These are phyloP conservation scores for Bacidia rubella DNA, from an alignment of 495 filamentous ascomycete genomes.

Conservation along the genomic window DNA sequence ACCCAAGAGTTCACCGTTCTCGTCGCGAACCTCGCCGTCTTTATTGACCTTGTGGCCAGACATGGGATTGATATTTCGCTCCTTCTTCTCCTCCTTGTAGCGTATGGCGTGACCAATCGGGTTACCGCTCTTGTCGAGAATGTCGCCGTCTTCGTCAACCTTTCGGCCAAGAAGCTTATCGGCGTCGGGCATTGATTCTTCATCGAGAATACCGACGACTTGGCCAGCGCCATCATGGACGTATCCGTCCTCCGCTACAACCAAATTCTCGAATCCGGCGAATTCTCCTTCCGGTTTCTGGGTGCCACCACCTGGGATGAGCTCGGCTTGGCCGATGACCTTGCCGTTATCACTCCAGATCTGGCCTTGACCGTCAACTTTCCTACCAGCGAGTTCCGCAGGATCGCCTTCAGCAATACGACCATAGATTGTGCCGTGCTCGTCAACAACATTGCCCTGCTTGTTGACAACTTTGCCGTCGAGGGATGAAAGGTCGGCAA, in stretches of 20 bases:
- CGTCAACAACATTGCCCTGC: constrained; percentile 68
- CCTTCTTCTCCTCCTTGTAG: constrained; percentile 65
- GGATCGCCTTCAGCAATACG: constrained; percentile 62
- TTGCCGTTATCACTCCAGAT: constrained; percentile 72
- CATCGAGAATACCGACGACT: constrained; percentile 59
- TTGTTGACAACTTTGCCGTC: constrained; percentile 83
- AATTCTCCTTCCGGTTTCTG: constrained; percentile 66
- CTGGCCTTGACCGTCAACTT: constrained; percentile 69
- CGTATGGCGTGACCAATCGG: constrained; percentile 67
- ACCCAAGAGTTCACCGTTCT: constrained; percentile 68
- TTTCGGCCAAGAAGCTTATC: constrained; percentile 57
- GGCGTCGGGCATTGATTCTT: constrained; percentile 43
- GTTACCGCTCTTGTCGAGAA: constrained; percentile 73
- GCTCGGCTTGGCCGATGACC: constrained; percentile 62
- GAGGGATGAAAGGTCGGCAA: constrained; percentile 51
- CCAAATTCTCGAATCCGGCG: constrained; percentile 57
- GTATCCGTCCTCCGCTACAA: constrained; percentile 65
- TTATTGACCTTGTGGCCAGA: constrained; percentile 64
- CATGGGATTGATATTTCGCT: constrained; percentile 54
- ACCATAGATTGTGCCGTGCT: constrained; percentile 57
- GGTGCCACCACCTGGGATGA: constrained; percentile 60
- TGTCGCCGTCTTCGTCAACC: constrained; percentile 75
- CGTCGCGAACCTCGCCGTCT: constrained; percentile 70
- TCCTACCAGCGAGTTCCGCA: constrained; percentile 57
- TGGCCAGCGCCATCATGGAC: constrained; percentile 46